Base-by-base conservation (phyloP, 2,329 filamentous ascomycete genomes). In the Trichophyton verrucosum region DNA sequence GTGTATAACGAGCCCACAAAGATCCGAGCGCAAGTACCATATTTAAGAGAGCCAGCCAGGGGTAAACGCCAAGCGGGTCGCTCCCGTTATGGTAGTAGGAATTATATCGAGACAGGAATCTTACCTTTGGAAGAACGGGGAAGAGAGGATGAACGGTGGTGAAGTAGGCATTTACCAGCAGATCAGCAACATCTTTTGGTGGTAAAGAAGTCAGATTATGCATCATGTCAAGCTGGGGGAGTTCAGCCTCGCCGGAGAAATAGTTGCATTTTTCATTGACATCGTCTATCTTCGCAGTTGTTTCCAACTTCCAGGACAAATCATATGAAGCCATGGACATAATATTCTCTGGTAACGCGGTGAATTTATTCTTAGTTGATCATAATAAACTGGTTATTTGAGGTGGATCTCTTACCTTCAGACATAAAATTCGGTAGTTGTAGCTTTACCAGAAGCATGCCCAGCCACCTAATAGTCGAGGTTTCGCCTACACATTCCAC, bases 21-120 rank as follows among this genome's bases (percentile, higher is more conserved):
- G 74, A 68, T 7, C 72, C 74, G 42, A 77, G 73, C 17, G 74
- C 75, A 60, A 76, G 75, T 2, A 76, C 68, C 15, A 76, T 40
- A 57, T 77, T 75, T 46, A 76, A 58, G 17, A 73, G 72, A 4
- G 70, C 69, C 24, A 70, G 68, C 74, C 73, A 76, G 24, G 69
- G 68, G 40, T 40, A 65, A 61, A 58, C 61, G 36, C 56, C 65
- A 62, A 24, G 62, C 27, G 63, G 60, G 36, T 56, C 15, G 57
- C 60, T 36, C 33, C 57, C 46, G 42, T 53, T 55, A 66, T 69
- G 27, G 61, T 61, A 67, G 66, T 61, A 73, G 3, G 66, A 64
- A 53, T 69, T 64, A 60, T 74, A 75, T 53, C 73, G 68, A 8
- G 60, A 60, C 6, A 65, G 58, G 58, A 76, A 74, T 0, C 66